Percentiles rank a stretch among this genome's conserved stretches.
Conservation (phyloP, 2,329 filamentous ascomycete genomes). For the Sordariomycetes sp. region DNA sequence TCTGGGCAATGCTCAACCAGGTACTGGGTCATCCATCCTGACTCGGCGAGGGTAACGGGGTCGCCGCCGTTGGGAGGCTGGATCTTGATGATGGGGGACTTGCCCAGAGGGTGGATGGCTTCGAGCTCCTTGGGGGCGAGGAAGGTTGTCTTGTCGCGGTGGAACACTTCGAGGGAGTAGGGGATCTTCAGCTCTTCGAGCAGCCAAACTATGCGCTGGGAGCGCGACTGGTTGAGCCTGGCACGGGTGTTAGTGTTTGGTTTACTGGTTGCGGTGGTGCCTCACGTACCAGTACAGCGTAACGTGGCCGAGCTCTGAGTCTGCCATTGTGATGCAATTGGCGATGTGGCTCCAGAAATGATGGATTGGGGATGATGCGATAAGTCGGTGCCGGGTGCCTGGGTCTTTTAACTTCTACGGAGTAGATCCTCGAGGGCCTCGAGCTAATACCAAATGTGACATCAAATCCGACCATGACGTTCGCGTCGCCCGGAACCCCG, state of each 20-base stretch:
- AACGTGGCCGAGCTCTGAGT: conserved; percentile 33
- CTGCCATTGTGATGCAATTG: conserved; percentile 5
- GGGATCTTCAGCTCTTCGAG: conserved; percentile 72
- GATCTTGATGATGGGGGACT: conserved; percentile 71
- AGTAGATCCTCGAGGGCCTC: too few relatives aligned
- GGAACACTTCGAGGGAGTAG: conserved; percentile 75
- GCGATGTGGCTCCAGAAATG: too few relatives aligned
- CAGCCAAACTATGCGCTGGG: conserved; percentile 78
- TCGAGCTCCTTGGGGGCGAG: conserved; percentile 71
- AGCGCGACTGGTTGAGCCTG: conserved; percentile 77
- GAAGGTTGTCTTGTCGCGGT: conserved; percentile 50
- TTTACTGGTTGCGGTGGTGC: background rate
- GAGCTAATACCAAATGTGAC: too few relatives aligned
- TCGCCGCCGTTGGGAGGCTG: conserved; percentile 25
- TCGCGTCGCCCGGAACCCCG: too few relatives aligned
- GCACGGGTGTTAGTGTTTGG: background rate
- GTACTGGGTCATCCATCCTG: conserved; percentile 73
- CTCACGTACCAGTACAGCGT: conserved; percentile 49
- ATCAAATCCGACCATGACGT: too few relatives aligned
- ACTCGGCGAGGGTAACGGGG: conserved; percentile 66
- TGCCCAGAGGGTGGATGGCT: conserved; percentile 75
- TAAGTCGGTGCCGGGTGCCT: too few relatives aligned
- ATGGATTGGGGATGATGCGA: too few relatives aligned
- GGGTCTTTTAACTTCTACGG: too few relatives aligned
- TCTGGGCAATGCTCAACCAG: conserved; percentile 55